Evolutionary conservation across 2,329 filamentous ascomycete genomes (phyloP).

Genomic region (Trichoderma sp.): DNA sequence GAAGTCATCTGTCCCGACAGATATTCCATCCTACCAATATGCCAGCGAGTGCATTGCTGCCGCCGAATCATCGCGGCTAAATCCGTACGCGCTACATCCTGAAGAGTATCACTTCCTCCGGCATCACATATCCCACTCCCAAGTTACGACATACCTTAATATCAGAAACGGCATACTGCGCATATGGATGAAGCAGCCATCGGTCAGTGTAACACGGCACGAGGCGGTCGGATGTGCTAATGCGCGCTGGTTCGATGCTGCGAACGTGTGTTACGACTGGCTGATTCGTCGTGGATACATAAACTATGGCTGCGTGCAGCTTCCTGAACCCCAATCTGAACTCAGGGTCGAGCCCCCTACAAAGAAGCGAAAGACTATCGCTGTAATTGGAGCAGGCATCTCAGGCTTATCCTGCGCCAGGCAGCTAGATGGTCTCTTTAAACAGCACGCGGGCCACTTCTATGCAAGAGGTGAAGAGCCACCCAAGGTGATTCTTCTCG

Average conservation of each 20-base stretch:
- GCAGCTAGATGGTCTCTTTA: slow-evolving; percentile 82
- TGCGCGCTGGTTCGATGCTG: slow-evolving; percentile 82
- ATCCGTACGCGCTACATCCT: slow-evolving; percentile 82
- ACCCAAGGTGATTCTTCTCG: slow-evolving; percentile 76
- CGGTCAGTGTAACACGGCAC: slow-evolving; percentile 74
- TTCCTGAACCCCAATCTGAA: slow-evolving; percentile 46
- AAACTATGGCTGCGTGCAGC: slow-evolving; percentile 87
- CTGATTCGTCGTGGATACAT: slow-evolving; percentile 88
- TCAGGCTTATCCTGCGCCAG: slow-evolving; percentile 88
- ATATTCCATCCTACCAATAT: slow-evolving; percentile 72
- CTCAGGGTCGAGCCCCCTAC: slow-evolving; percentile 37
- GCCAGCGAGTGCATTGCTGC: slow-evolving; percentile 89
- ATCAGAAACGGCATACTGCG: slow-evolving; percentile 92
- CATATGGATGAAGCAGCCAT: slow-evolving; percentile 83
- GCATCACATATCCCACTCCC: slow-evolving; percentile 77
- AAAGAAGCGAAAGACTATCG: slow-evolving; percentile 67
- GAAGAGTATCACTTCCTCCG: slow-evolving; percentile 81
- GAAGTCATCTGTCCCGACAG: slow-evolving; percentile 78
- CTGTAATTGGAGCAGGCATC: slow-evolving; percentile 91
- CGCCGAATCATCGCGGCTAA: slow-evolving; percentile 83
- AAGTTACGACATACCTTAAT: slow-evolving; percentile 94
- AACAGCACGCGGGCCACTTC: slow-evolving; percentile 71
- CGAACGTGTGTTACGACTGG: slow-evolving; percentile 89
- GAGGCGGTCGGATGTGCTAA: slow-evolving; percentile 92
- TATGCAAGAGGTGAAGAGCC: slow-evolving; percentile 62